These are phyloP conservation scores for Dipteronia dyeriana DNA, from an alignment of 345 rosid genomes.

Conservation along the genomic window DNA sequence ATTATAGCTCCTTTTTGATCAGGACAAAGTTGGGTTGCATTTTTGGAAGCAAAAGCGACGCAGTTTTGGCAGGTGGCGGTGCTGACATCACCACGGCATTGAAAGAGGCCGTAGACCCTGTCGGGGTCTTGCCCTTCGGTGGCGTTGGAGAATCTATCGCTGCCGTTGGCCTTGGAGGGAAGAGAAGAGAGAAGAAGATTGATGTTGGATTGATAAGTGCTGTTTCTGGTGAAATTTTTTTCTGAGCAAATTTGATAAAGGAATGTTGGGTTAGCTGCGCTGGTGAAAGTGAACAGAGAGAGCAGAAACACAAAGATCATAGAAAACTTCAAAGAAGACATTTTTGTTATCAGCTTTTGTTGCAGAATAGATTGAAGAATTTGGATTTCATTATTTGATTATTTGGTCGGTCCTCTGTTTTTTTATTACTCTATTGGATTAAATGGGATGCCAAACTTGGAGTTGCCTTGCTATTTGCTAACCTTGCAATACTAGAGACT, in stretches of 20 bases:
- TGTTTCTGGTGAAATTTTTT: conserved; percentile 31
- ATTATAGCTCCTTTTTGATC: conserved; percentile 27
- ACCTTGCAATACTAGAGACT: too few relatives aligned
- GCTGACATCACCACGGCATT: conserved; percentile 40
- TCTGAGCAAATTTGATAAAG: not conserved
- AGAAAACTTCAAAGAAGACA: not conserved
- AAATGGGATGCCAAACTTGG: too few relatives aligned
- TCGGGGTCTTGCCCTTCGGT: conserved; percentile 26
- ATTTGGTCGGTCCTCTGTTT: too few relatives aligned
- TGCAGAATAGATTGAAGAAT: not conserved
- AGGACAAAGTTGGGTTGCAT: conserved; percentile 30
- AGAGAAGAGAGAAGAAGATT: conserved; percentile 37
- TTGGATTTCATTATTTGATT: not conserved
- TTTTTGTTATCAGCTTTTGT: not conserved
- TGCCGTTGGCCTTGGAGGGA: conserved; percentile 28
- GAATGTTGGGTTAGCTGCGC: not conserved
- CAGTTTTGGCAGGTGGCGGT: conserved; percentile 35
- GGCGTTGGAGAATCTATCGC: conserved; percentile 42
- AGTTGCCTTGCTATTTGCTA: too few relatives aligned
- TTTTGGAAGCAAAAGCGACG: conserved; percentile 22
- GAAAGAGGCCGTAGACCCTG: conserved; percentile 37
- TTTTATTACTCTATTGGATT: too few relatives aligned
- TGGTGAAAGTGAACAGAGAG: not conserved
- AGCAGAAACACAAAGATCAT: not conserved
- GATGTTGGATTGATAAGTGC: conserved; percentile 48